Evolutionary conservation across 2,329 filamentous ascomycete genomes (phyloP).

Genomic region (Plenodomus biglobosus): DNA sequence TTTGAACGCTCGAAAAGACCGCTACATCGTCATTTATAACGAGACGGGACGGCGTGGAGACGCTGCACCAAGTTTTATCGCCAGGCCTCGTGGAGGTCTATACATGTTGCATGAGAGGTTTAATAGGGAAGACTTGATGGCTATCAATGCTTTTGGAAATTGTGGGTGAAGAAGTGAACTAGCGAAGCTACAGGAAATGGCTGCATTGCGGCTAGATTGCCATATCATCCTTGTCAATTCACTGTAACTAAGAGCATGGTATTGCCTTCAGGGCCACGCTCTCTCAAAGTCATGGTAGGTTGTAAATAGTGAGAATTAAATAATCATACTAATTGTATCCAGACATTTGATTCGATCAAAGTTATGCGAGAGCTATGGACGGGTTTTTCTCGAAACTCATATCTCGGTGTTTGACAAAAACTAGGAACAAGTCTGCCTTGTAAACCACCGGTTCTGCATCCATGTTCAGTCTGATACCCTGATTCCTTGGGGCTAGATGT

Average conservation of each 20-base stretch:
- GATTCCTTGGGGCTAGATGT: not conserved
- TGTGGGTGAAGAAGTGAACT: not conserved
- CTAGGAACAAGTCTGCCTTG: not conserved
- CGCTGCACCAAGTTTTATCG: not conserved
- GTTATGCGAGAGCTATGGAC: too few species aligned
- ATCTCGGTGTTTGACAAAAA: not conserved
- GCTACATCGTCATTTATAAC: not conserved
- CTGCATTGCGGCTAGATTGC: too few species aligned
- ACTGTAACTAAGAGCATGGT: too few species aligned
- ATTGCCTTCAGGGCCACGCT: too few species aligned
- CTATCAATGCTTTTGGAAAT: not conserved
- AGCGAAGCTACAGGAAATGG: not conserved
- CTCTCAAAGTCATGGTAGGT: too few species aligned
- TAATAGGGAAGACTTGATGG: not conserved
- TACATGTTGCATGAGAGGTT: not conserved
- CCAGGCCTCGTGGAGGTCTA: not conserved
- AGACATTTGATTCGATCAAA: too few species aligned
- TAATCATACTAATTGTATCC: too few species aligned
- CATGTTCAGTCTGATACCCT: not conserved
- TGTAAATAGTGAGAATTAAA: too few species aligned
- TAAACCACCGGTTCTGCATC: not conserved
- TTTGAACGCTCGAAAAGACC: not conserved
- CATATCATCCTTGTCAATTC: too few species aligned
- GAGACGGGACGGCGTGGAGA: not conserved
- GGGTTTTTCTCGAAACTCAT: not conserved